Percentiles rank a stretch among this genome's conserved stretches.
These are phyloP conservation scores for Lanmaoa rubissima DNA, from an alignment of 768 basidiomycete species.

Conservation along the genomic window DNA sequence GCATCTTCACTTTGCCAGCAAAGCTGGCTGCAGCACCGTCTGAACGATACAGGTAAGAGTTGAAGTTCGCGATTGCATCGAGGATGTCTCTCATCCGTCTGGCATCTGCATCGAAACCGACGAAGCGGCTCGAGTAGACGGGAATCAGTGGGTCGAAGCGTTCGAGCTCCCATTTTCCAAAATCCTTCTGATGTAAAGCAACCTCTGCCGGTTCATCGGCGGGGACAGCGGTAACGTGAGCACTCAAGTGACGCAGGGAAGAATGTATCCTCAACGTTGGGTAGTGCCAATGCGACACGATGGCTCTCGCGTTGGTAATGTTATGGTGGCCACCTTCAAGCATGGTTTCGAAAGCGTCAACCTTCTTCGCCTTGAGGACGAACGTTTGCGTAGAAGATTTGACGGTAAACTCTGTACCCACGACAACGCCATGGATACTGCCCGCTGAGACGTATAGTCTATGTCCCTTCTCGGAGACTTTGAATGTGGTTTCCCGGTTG, in stretches of 20 bases:
- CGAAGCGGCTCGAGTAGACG: neutral
- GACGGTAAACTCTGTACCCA: slow-evolving; percentile 15
- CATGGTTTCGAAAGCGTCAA: slow-evolving; percentile 11
- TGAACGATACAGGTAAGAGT: slow-evolving; percentile 19
- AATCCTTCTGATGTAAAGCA: neutral
- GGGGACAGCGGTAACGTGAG: slow-evolving; percentile 10
- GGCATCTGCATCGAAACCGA: slow-evolving; percentile 4
- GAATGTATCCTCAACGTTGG: slow-evolving; percentile 10
- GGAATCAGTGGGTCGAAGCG: slow-evolving; percentile 15
- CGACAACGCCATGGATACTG: slow-evolving; percentile 16
- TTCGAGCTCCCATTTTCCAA: slow-evolving; percentile 13
- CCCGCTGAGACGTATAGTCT: slow-evolving; percentile 17
- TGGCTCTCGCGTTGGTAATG: slow-evolving; percentile 7
- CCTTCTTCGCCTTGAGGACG: slow-evolving; percentile 13
- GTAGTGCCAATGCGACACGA: slow-evolving; percentile 13
- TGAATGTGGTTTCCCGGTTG: slow-evolving; percentile 15
- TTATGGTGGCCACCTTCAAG: slow-evolving; percentile 10
- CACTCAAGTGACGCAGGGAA: neutral
- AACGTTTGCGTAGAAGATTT: neutral
- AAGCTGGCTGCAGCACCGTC: slow-evolving; percentile 7
- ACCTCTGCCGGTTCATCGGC: slow-evolving; percentile 8
- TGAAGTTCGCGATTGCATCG: slow-evolving; percentile 19
- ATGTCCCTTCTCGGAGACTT: slow-evolving; percentile 3
- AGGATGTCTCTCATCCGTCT: slow-evolving; percentile 2
- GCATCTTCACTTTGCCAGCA: slow-evolving; percentile 11